A percentile compares a stretch with the other conserved stretches of the same genome.
These are phyloP conservation scores for Pythium phragmiticola DNA, from an alignment of 352 stramenopile species.

Conservation along the genomic window DNA sequence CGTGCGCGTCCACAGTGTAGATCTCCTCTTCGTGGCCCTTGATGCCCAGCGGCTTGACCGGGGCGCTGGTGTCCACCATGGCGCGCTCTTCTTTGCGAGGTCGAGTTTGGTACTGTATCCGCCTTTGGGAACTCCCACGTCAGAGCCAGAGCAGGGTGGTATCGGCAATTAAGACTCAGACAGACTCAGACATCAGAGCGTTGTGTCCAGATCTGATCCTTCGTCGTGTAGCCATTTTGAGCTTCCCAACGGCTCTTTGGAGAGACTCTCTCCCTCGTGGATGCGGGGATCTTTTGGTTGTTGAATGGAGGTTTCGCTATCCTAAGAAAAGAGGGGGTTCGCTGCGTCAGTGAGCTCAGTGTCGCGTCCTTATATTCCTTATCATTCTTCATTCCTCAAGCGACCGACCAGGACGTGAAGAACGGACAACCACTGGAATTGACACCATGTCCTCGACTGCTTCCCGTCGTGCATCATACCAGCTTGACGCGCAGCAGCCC, in stretches of 20 bases:
- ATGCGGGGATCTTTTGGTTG: neutral
- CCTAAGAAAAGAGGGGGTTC: too few species aligned
- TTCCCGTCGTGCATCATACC: slow-evolving; percentile 17
- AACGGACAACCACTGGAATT: neutral
- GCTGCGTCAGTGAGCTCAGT: neutral
- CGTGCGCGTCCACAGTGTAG: slow-evolving; percentile 12
- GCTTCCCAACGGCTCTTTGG: neutral
- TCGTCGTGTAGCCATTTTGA: slow-evolving; percentile 17
- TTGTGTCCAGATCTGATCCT: neutral
- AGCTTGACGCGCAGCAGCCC: slow-evolving; percentile 5
- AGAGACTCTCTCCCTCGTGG: neutral
- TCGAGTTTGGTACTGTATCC: neutral
- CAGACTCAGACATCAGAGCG: slow-evolving; percentile 11
- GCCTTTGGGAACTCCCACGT: neutral
- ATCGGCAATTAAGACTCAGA: slow-evolving; percentile 4
- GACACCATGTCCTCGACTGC: slow-evolving; percentile 15
- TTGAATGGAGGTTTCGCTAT: slow-evolving; percentile 2
- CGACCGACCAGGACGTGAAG: slow-evolving; percentile 2
- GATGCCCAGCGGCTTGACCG: slow-evolving; percentile 20
- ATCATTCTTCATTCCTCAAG: slow-evolving; percentile 8
- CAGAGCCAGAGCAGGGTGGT: slow-evolving; percentile 15
- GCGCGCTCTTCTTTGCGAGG: neutral
- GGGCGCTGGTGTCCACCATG: slow-evolving; percentile 12
- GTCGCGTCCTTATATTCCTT: neutral
- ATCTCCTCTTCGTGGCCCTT: slow-evolving; percentile 24